phyloP scores from a whole-genome alignment of 2,329 filamentous ascomycete species.

The Allantophomopsis lycopodina region DNA sequence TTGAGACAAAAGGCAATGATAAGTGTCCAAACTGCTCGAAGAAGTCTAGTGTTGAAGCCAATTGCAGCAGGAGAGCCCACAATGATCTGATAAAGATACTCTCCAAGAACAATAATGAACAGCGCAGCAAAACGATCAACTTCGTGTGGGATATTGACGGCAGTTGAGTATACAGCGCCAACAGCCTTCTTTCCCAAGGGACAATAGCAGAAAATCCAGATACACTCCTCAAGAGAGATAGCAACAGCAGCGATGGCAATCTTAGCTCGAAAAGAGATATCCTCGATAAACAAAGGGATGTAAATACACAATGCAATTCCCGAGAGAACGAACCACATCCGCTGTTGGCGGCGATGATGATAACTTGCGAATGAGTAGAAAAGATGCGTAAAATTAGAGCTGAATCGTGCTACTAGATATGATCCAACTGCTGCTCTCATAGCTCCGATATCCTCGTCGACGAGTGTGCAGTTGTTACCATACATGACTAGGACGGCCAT shows the following conservation, averaged over 20 bases:
- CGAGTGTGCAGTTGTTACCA: no score
- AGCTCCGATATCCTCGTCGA: no score
- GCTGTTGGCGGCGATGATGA: slow-evolving; percentile 30
- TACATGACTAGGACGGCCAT: no score
- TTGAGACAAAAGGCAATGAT: slow-evolving; percentile 35
- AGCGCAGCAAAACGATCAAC: slow-evolving; percentile 34
- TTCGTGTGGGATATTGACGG: slow-evolving; percentile 33
- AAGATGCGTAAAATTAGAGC: no score
- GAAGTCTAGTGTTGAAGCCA: slow-evolving; percentile 27
- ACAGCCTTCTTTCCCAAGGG: slow-evolving; percentile 28
- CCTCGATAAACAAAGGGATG: slow-evolving; percentile 28
- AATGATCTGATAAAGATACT: slow-evolving; percentile 33
- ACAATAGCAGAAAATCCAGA: slow-evolving; percentile 29
- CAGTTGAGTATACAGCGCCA: slow-evolving; percentile 28
- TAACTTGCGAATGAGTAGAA: slow-evolving; percentile 30
- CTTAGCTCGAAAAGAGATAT: slow-evolving; percentile 24
- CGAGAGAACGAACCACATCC: slow-evolving; percentile 27
- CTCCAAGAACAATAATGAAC: slow-evolving; percentile 36
- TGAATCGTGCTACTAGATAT: no score
- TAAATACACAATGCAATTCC: slow-evolving; percentile 25
- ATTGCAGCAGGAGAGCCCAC: slow-evolving; percentile 30
- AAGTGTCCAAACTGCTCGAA: slow-evolving; percentile 31
- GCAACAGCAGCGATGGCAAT: slow-evolving; percentile 26
- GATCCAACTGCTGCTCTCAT: no score
- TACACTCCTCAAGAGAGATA: slow-evolving; percentile 25